Conservation (phyloP, 2,329 filamentous ascomycete genomes). For the Colletotrichum trifolii region DNA sequence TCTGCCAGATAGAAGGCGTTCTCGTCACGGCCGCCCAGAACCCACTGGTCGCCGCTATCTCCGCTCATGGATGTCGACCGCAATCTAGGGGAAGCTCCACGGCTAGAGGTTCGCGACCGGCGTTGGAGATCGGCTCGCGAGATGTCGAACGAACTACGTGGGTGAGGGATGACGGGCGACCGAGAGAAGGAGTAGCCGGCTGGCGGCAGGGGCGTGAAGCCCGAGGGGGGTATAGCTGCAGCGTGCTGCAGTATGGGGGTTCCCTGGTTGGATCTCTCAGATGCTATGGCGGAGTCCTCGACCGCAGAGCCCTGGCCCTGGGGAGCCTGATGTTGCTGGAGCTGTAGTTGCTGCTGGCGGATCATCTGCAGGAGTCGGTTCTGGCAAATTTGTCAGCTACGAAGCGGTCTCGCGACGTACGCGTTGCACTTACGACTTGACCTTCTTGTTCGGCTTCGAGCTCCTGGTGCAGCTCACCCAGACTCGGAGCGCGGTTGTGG, state of each 20-base stretch:
- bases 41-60: constrained; percentile 68
- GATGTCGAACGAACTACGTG: constrained; percentile 70
- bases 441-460: constrained; percentile 83
- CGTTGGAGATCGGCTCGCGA: constrained; percentile 66
- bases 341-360: constrained; percentile 77
- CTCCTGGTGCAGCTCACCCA: constrained; percentile 83
- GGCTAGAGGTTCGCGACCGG: constrained; percentile 69
- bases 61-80: constrained; percentile 68
- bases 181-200: constrained; percentile 58
- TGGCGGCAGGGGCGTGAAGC: constrained; percentile 47
- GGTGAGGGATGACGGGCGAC: constrained; percentile 61
- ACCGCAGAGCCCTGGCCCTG: constrained; percentile 50
- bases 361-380: constrained; percentile 84
- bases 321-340: constrained; percentile 67
- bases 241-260: constrained; percentile 49
- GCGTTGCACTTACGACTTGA: constrained; percentile 69
- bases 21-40: constrained; percentile 76
- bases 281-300: constrained; percentile 61
- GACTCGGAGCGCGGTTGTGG: constrained; percentile 75
- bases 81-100: constrained; percentile 66
- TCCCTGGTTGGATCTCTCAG: constrained; percentile 56
- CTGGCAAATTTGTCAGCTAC: constrained; percentile 47
- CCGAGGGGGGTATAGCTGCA: constrained; percentile 11
- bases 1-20: constrained; percentile 85
- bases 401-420: constrained; percentile 22